A percentile compares a stretch with the other conserved stretches of the same genome.
phyloP scores from a whole-genome alignment of 2,329 filamentous ascomycete genomes.

The Sclerotinia nivalis region DNA sequence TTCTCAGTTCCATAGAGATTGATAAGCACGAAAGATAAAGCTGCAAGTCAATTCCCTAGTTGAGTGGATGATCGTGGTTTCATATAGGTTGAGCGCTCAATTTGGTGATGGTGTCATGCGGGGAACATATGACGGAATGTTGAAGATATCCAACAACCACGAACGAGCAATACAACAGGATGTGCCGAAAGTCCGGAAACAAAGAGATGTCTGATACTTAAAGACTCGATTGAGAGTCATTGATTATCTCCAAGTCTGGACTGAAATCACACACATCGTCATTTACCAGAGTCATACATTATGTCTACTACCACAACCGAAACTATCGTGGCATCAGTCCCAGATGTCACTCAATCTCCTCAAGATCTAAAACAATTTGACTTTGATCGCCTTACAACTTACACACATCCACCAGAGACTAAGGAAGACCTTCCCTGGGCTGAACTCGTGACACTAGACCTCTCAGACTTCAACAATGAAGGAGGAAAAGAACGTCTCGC shows the following conservation, averaged over 20 bases:
- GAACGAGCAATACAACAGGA: neutral
- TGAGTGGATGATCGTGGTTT: conserved; percentile 7
- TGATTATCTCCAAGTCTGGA: neutral
- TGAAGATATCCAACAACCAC: neutral
- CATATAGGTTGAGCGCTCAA: neutral
- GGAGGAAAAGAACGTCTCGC: conserved; percentile 54
- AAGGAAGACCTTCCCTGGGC: conserved; percentile 51
- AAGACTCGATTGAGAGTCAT: neutral
- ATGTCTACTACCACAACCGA: conserved; percentile 32
- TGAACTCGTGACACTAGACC: conserved; percentile 56
- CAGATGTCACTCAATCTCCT: conserved; percentile 19
- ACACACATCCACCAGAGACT: conserved; percentile 50
- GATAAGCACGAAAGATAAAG: neutral
- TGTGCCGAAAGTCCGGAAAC: neutral
- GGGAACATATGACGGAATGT: conserved; percentile 29
- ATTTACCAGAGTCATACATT: neutral
- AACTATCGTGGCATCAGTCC: conserved; percentile 12
- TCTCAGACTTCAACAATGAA: conserved; percentile 49
- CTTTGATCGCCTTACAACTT: conserved; percentile 42
- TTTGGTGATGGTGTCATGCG: conserved; percentile 30
- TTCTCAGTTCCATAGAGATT: neutral
- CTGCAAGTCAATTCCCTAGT: neutral
- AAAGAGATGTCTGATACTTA: neutral
- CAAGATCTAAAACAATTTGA: conserved; percentile 32
- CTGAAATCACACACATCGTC: neutral